A percentile compares a stretch with the other conserved stretches of the same genome.
Conservation (phyloP, 2,329 filamentous ascomycete genomes). For the Pezicula carpinea region DNA sequence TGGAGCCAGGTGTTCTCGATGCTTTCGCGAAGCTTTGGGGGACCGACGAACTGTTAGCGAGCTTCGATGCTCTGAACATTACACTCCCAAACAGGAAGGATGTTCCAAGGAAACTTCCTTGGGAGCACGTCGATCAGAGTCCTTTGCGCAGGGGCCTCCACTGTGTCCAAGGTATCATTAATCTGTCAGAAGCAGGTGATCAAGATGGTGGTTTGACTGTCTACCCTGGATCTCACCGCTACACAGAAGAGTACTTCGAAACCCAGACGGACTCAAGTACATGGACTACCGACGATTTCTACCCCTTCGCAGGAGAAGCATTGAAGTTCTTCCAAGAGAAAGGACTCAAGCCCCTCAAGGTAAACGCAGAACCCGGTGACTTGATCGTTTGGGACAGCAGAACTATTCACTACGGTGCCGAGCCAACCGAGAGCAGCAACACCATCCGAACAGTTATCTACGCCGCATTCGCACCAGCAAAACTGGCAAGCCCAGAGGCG, state of each 20-base stretch:
- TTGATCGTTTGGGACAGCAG: slow-evolving; percentile 35
- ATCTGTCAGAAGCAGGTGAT: slow-evolving; percentile 29
- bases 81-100: slow-evolving; percentile 34
- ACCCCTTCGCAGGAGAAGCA: slow-evolving; percentile 25
- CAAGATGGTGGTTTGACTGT: slow-evolving; percentile 34
- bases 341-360: slow-evolving; percentile 29
- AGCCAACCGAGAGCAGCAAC: slow-evolving; percentile 22
- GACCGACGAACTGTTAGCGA: slow-evolving; percentile 31
- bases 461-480: slow-evolving; percentile 30
- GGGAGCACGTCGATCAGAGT: slow-evolving; percentile 33
- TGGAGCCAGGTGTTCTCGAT: slow-evolving; percentile 33
- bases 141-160: slow-evolving; percentile 23
- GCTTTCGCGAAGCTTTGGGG: slow-evolving; percentile 32
- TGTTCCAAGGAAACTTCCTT: slow-evolving; percentile 26
- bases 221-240: slow-evolving; percentile 26
- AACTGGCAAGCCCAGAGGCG: slow-evolving; percentile 24
- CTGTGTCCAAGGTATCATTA: slow-evolving; percentile 29
- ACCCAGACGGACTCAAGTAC: slow-evolving; percentile 27
- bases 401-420: slow-evolving; percentile 32
- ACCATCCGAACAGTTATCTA: slow-evolving; percentile 28
- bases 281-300: slow-evolving; percentile 27
- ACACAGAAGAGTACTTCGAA: slow-evolving; percentile 30
- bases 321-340: slow-evolving; percentile 29
- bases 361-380: slow-evolving; percentile 32
- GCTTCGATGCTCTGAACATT: slow-evolving; percentile 35